Percentiles rank a stretch among this genome's conserved stretches.
Evolutionary conservation across 768 basidiomycete species (phyloP).

Genomic region (Crucibulum laeve): DNA sequence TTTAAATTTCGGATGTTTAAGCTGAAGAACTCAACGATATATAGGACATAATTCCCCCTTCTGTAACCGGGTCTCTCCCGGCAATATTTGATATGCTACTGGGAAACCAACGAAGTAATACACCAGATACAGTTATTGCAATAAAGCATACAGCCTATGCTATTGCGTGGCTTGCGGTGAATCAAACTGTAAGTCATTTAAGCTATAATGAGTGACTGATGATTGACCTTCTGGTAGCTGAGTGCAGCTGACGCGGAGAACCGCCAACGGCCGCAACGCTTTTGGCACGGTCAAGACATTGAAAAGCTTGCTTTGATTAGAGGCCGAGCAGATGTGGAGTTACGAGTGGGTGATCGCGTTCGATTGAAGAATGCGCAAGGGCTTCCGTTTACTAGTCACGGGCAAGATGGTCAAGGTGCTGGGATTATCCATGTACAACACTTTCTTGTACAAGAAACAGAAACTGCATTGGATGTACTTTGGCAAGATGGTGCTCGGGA

Average conservation of each 20-base stretch:
- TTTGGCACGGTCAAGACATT: constrained; percentile 70
- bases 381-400: constrained; percentile 58
- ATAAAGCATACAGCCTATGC: constrained; percentile 77
- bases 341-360: constrained; percentile 74
- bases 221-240: constrained; percentile 42
- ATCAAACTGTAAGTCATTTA: constrained; percentile 61
- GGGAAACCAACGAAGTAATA: constrained; percentile 36
- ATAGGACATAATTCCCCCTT: constrained; percentile 66
- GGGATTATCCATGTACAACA: constrained; percentile 49
- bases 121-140: constrained; percentile 61
- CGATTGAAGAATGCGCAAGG: constrained; percentile 45
- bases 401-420: constrained; percentile 38
- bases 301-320: constrained; percentile 60
- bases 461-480: constrained; percentile 64
- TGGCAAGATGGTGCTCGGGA: constrained; percentile 87
- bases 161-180: constrained; percentile 83
- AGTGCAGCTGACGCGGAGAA: constrained; percentile 47
- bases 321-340: constrained; percentile 53
- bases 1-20: constrained; percentile 4
- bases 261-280: constrained; percentile 63
- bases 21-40: not conserved
- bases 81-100: constrained; percentile 42
- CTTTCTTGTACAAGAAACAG: constrained; percentile 65
- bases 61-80: constrained; percentile 33
- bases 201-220: not conserved